phyloP scores from a whole-genome alignment of 2,329 filamentous ascomycete species.

The Trichoderma pleuroti region DNA sequence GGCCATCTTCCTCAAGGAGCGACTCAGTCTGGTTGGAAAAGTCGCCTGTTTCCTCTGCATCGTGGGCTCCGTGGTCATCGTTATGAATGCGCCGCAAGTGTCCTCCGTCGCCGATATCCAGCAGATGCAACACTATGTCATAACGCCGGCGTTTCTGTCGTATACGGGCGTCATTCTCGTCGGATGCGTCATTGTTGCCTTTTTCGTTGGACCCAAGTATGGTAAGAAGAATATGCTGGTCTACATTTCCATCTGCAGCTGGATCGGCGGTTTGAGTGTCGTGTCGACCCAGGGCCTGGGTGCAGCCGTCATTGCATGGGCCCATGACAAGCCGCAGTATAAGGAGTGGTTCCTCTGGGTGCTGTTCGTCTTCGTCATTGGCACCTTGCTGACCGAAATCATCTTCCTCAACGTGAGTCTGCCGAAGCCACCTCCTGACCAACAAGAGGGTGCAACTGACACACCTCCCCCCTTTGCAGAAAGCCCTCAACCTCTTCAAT shows the following conservation, averaged over 20 bases:
- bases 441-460: neutral
- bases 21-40: constrained; percentile 92
- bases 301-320: constrained; percentile 84
- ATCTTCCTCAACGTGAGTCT: constrained; percentile 89
- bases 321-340: constrained; percentile 78
- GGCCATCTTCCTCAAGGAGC: constrained; percentile 92
- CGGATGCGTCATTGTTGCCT: constrained; percentile 65
- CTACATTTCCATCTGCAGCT: constrained; percentile 92
- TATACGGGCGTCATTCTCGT: constrained; percentile 82
- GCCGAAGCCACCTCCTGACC: neutral
- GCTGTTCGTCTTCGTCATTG: constrained; percentile 81
- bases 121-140: constrained; percentile 85
- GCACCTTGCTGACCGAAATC: constrained; percentile 88
- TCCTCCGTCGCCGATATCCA: constrained; percentile 84
- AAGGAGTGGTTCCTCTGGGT: constrained; percentile 98
- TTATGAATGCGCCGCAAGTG: constrained; percentile 84
- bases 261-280: constrained; percentile 90
- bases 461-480: constrained; percentile 54
- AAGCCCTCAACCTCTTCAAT: constrained; percentile 97
- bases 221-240: constrained; percentile 98
- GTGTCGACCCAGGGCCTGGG: constrained; percentile 92
- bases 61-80: constrained; percentile 87
- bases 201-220: constrained; percentile 82
- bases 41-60: constrained; percentile 95
- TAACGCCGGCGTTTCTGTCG: constrained; percentile 78